Evolutionary conservation across 2,329 filamentous ascomycete genomes (phyloP), one percentile per base, ranked within the genome.

Genomic region (Alternaria solani): DNA sequence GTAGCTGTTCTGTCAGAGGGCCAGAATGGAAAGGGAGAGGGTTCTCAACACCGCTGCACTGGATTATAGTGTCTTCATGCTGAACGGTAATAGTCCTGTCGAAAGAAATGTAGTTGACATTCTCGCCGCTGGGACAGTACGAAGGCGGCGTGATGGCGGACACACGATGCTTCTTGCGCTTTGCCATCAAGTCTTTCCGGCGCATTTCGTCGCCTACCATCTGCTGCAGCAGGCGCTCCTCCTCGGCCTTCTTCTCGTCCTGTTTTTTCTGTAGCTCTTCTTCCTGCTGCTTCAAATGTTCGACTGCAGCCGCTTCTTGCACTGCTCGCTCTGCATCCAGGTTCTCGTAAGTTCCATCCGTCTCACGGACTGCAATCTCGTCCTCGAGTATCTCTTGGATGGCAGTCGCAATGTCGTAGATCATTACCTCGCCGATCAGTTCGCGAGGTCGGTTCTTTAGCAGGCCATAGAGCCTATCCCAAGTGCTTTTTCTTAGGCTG

Each of bases 271-370:
- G 73, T 8, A 80, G 72, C 32, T 80, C 76, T 55, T 81, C 73
- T 57, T 83, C 77, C 7, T 80, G 78, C 51, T 78, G 70, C 58
- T 79, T 80, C 0, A 84, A 90, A 52, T 87, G 79, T 70, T 85
- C 84, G 46, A 87, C 87, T 28, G 91, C 83, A 25, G 87, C 87
- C 23, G 90, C 90, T 79, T 96, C 92, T 63, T 96, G 92, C 14
- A 88, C 88, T 28, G 91, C 93, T 39, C 94, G 88, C 78, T 98
- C 94, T 70, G 96, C 93, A 72, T 96, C 93, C 7, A 98, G 83
- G 32, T 93, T 97, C 1, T 93, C 93, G 16, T 97, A 81, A 62
- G 93, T 87, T 56, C 89, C 87, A 32, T 92, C 91, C 56, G 89
- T 87, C 48, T 91, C 89, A 68, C 91, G 91, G 28, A 89, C 88